Percentiles rank a stretch among this genome's conserved stretches.
phyloP scores from a whole-genome alignment of 2,329 filamentous ascomycete species.

The Trichoderma lentiforme region DNA sequence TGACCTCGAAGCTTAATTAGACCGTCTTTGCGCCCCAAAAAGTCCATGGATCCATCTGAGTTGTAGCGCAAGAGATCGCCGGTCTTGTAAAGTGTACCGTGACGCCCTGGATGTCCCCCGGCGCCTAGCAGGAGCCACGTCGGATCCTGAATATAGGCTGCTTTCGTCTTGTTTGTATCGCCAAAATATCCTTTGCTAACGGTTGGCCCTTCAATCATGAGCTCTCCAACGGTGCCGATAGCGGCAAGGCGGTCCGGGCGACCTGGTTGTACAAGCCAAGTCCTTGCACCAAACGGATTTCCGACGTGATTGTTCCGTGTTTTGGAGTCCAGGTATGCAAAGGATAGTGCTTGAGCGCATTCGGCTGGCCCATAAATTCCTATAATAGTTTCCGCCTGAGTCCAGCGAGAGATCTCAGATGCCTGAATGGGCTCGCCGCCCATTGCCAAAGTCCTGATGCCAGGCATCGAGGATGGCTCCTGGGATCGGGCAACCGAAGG shows the following conservation, averaged over 20 bases:
- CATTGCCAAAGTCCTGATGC: conserved; percentile 7
- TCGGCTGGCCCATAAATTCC: conserved; percentile 14
- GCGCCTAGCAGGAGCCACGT: conserved; percentile 10
- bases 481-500: neutral
- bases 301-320: conserved; percentile 10
- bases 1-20: conserved; percentile 13
- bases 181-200: conserved; percentile 25
- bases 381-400: conserved; percentile 1
- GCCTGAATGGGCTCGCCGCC: neutral
- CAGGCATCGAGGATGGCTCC: neutral
- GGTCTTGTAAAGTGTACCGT: conserved; percentile 13
- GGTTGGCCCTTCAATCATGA: conserved; percentile 28
- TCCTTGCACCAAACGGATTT: conserved; percentile 5
- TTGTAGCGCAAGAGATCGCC: conserved; percentile 13
- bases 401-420: neutral
- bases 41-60: conserved; percentile 11
- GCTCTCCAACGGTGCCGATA: conserved; percentile 26
- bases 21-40: conserved; percentile 4
- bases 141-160: conserved; percentile 17
- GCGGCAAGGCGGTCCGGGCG: conserved; percentile 22
- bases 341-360: conserved; percentile 11
- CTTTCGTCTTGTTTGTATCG: neutral
- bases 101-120: neutral
- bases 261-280: conserved; percentile 12
- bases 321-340: neutral